These are phyloP conservation scores for Penicillium sp. DNA, from an alignment of 2,329 filamentous ascomycete genomes.

Conservation along the genomic window DNA sequence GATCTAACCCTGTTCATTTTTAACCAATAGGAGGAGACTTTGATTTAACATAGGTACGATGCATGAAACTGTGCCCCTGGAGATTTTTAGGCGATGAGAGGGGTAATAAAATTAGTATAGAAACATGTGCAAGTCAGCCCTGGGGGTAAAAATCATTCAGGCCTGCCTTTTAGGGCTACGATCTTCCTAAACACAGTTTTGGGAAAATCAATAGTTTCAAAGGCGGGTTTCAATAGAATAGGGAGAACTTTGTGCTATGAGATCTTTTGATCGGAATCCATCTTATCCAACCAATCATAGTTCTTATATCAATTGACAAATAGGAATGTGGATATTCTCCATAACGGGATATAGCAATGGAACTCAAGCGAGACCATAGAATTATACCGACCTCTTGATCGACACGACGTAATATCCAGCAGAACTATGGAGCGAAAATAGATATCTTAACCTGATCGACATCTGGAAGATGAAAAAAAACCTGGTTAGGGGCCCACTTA, in stretches of 20 bases:
- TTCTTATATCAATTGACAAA: neutral
- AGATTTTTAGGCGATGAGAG: neutral
- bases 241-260: neutral
- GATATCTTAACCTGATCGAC: neutral
- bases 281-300: neutral
- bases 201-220: neutral
- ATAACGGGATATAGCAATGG: neutral
- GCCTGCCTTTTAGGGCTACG: neutral
- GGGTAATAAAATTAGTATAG: no score
- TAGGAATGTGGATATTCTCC: neutral
- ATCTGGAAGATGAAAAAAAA: neutral
- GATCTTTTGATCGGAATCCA: constrained; percentile 9
- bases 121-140: no score
- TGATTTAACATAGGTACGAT: neutral
- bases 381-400: no score
- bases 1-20: no score
- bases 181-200: neutral
- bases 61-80: neutral
- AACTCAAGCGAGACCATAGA: neutral
- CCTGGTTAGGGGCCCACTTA: neutral
- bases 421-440: neutral
- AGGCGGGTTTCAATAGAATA: constrained; percentile 3
- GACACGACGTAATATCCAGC: neutral
- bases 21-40: neutral
- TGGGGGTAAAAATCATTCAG: neutral